Percentiles rank a stretch among this genome's conserved stretches.
phyloP scores from a whole-genome alignment of 2,329 filamentous ascomycete species.

The Sclerotinia spermophila region DNA sequence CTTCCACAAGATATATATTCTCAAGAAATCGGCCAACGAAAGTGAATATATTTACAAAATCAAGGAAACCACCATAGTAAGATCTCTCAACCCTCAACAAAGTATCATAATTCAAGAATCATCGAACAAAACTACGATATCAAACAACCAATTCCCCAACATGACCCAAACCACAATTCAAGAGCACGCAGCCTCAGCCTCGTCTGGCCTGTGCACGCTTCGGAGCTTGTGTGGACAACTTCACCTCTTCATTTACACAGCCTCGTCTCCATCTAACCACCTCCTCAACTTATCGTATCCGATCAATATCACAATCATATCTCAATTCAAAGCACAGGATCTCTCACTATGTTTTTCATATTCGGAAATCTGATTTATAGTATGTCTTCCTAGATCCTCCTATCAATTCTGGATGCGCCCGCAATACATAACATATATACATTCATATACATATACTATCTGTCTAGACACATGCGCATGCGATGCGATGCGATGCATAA shows the following conservation, averaged over 20 bases:
- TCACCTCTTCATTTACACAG: constrained; percentile 13
- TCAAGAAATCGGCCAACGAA: neutral
- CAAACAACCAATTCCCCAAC: neutral
- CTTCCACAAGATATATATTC: neutral
- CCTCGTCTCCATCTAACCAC: constrained; percentile 15
- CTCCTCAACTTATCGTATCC: neutral
- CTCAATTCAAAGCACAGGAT: neutral
- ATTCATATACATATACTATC: neutral
- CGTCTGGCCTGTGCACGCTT: neutral
- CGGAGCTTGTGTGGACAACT: constrained; percentile 13
- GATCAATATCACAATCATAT: constrained; percentile 8
- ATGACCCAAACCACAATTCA: neutral
- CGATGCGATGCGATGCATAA: too few relatives aligned
- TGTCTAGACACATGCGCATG: neutral
- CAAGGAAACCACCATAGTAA: neutral
- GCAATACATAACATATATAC: too few relatives aligned
- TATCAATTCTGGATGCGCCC: neutral
- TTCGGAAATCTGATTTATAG: constrained; percentile 71
- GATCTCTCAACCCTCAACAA: constrained; percentile 1
- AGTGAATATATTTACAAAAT: neutral
- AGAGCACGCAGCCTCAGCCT: constrained; percentile 13
- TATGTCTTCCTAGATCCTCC: constrained; percentile 37
- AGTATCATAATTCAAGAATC: neutral
- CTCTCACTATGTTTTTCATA: constrained; percentile 61
- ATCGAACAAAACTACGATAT: neutral